Conservation (phyloP, 352 stramenopile genomes). For the Phytophthora tentaculata region DNA sequence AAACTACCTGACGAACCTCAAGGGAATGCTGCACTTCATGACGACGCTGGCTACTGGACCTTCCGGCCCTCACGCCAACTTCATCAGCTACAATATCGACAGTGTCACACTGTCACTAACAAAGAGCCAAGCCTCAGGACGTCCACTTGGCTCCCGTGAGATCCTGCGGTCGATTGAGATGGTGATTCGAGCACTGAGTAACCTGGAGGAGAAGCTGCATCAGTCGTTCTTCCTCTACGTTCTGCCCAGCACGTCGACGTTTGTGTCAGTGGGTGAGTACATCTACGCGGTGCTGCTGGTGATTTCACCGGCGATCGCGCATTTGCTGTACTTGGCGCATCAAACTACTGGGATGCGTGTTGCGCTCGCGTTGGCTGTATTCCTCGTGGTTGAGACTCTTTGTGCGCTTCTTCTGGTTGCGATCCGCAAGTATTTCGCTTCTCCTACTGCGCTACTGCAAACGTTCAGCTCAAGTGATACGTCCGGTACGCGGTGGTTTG, state of each 20-base stretch:
- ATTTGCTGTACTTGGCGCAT: constrained; percentile 57
- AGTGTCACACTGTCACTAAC: constrained; percentile 67
- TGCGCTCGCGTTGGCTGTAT: constrained; percentile 51
- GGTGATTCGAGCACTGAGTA: constrained; percentile 81
- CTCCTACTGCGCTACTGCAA: constrained; percentile 16
- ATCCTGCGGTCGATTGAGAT: constrained; percentile 68
- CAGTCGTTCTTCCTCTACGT: constrained; percentile 91
- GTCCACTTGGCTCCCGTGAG: constrained; percentile 37
- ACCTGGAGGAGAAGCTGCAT: constrained; percentile 89
- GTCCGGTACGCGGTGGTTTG: constrained; percentile 30
- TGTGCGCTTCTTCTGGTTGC: constrained; percentile 28
- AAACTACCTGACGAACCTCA: constrained; percentile 63
- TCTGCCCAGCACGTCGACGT: constrained; percentile 69
- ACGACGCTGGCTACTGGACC: constrained; percentile 66
- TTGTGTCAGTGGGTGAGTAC: constrained; percentile 90
- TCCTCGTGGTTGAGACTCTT: constrained; percentile 48
- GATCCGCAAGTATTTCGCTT: constrained; percentile 15
- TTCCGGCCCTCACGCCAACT: constrained; percentile 72
- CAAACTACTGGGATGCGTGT: constrained; percentile 67
- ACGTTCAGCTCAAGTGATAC: constrained; percentile 10
- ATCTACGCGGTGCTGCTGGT: constrained; percentile 80
- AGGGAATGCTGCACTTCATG: constrained; percentile 86
- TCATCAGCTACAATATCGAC: constrained; percentile 90
- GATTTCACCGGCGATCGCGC: constrained; percentile 69
- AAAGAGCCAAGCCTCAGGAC: constrained; percentile 24